Conservation (phyloP, 371 early-diverging fungal species). For the Mortierella sp. region DNA sequence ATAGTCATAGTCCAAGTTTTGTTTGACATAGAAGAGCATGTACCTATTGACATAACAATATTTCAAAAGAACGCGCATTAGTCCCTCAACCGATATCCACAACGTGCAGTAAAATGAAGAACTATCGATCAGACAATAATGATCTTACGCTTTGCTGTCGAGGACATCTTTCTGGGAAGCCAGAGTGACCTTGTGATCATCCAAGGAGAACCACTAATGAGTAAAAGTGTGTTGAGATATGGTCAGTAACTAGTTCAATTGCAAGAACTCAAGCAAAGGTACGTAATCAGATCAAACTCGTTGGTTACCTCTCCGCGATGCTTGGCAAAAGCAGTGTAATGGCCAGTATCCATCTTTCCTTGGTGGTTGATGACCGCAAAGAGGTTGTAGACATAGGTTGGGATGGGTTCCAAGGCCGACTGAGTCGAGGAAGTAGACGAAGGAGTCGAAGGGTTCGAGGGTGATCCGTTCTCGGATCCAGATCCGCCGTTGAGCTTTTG, state of each 20-base stretch:
- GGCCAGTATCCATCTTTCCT: constrained; percentile 94
- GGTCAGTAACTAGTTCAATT: not conserved
- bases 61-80: constrained; percentile 15
- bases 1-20: constrained; percentile 71
- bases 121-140: too few relatives aligned
- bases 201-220: constrained; percentile 90
- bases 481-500: constrained; percentile 37
- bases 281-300: not conserved
- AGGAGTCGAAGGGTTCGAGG: constrained; percentile 27
- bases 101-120: not conserved
- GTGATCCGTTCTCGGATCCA: constrained; percentile 34
- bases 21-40: constrained; percentile 91
- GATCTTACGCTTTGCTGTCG: constrained; percentile 79
- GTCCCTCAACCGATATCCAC: not conserved
- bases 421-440: constrained; percentile 30
- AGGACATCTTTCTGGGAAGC: constrained; percentile 82
- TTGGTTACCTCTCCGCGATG: constrained; percentile 78
- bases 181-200: constrained; percentile 86
- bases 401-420: constrained; percentile 55
- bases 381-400: constrained; percentile 83
- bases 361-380: constrained; percentile 94
- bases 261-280: not conserved
- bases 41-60: constrained; percentile 65
- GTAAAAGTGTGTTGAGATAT: not conserved
- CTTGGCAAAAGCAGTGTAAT: constrained; percentile 89